These are phyloP conservation scores for Nemophila menziesii DNA, from an alignment of 257 asterid genomes.

Conservation along the genomic window DNA sequence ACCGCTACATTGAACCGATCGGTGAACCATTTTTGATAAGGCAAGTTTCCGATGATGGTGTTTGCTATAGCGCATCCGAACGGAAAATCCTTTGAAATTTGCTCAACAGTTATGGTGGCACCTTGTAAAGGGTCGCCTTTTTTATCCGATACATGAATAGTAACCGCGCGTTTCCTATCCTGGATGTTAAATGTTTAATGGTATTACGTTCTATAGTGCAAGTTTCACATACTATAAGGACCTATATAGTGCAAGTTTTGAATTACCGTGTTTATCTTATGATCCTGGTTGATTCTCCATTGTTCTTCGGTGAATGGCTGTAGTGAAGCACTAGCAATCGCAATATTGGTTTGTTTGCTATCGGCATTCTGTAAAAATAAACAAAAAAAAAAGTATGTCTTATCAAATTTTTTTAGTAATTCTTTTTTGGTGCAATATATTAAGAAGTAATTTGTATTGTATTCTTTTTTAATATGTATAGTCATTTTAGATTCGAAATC, in stretches of 20 bases:
- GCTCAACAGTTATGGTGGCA: constrained; percentile 19
- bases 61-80: constrained; percentile 40
- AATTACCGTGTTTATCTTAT: constrained; percentile 18
- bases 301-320: constrained; percentile 26
- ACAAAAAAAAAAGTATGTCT: background rate
- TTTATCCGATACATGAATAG: constrained; percentile 25
- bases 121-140: constrained; percentile 21
- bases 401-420: too few species aligned
- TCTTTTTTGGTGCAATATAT: too few species aligned
- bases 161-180: constrained; percentile 30
- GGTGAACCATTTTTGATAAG: constrained; percentile 32
- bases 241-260: background rate
- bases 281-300: constrained; percentile 20
- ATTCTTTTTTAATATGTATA: too few species aligned
- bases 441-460: too few species aligned
- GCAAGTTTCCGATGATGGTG: constrained; percentile 25
- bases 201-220: background rate
- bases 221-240: background rate
- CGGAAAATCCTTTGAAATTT: constrained; percentile 32
- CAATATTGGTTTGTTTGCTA: constrained; percentile 13
- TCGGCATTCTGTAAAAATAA: constrained; percentile 13
- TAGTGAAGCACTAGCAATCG: constrained; percentile 18
- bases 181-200: too few species aligned
- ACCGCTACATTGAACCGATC: constrained; percentile 32
- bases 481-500: too few species aligned